Base-by-base conservation (phyloP, 2,329 filamentous ascomycete species). In the Ophiostoma angusticollis region DNA sequence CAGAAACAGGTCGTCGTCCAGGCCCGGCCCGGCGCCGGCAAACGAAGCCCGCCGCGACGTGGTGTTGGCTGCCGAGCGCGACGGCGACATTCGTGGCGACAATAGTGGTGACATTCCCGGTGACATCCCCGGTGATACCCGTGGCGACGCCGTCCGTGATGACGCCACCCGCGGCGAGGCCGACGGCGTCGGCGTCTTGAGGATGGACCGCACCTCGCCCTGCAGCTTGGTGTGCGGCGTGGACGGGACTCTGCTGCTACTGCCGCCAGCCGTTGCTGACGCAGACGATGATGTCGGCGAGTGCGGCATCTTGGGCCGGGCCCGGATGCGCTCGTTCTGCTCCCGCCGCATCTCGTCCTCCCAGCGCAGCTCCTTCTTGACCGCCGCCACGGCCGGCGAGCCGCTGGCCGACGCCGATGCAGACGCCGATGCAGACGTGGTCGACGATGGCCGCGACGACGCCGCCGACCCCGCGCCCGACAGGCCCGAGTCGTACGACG, bases 301-400 rank as follows among this genome's bases (percentile, higher is more conserved):
- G 14, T 47, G 50, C 23, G 35, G 36, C 25, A 47, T 46, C 40
- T 44, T 47, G 27, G 52, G 48, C 6, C 56, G 54, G 33, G 32
- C 44, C 30, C 44, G 39, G 42, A 58, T 58, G 42, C 50, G 49
- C 33, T 48, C 51, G 40, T 58, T 58, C 9, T 57, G 55, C 24
- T 45, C 42, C 35, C 40, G 33, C 32, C 48, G 41, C 45, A 52
- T 41, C 37, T 56, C 44, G 45, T 57, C 55, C 29, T 54, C 52
- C 49, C 51, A 55, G 9, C 51, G 49, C 14, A 56, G 46, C 21
- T 51, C 46, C 44, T 55, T 54, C 40, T 43, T 46, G 30, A 35
- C 39, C 16, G 37, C 42, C 9, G 41, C 33, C 12, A 36, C 35
- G 23, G 47, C 43, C 8, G 47, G 38, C 33, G 41, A 40, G 40